Percentiles rank a stretch among this genome's conserved stretches.
Evolutionary conservation across 2,329 filamentous ascomycete species (phyloP).

Genomic region (Ascochyta rabiei): DNA sequence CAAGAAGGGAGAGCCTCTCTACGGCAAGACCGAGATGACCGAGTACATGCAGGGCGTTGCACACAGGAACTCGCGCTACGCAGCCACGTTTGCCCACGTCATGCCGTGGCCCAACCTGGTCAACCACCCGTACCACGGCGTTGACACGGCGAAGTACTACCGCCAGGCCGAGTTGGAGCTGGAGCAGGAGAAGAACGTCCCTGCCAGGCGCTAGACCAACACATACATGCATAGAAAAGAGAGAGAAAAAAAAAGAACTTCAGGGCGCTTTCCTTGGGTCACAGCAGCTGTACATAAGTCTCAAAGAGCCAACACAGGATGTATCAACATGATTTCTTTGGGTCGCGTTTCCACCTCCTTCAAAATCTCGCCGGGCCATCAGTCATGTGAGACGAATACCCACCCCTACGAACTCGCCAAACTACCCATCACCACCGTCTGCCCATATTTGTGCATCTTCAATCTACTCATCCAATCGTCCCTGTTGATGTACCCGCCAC

Average conservation of each 20-base stretch:
- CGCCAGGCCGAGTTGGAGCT: constrained; percentile 92
- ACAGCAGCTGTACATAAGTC: constrained; percentile 36
- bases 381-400: no score
- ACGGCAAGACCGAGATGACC: constrained; percentile 78
- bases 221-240: constrained; percentile 12
- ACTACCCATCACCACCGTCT: constrained; percentile 20
- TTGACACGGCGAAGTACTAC: constrained; percentile 99
- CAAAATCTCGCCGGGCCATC: no score
- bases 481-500: constrained; percentile 72
- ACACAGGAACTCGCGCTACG: constrained; percentile 89
- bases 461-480: constrained; percentile 37
- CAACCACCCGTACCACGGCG: constrained; percentile 85
- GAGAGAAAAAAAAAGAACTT: constrained; percentile 14
- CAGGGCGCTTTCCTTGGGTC: constrained; percentile 24
- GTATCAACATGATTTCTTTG: constrained; percentile 38
- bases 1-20: constrained; percentile 87
- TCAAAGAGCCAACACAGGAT: constrained; percentile 29
- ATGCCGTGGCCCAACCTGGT: constrained; percentile 99
- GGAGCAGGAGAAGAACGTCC: constrained; percentile 68
- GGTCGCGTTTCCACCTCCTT: not conserved
- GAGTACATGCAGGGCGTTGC: constrained; percentile 95
- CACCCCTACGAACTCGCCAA: constrained; percentile 13
- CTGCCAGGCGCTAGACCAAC: constrained; percentile 14
- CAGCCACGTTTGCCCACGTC: constrained; percentile 79
- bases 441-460: constrained; percentile 26